Conservation (phyloP, 2,329 filamentous ascomycete species). For the Alternaria ventricosa region DNA sequence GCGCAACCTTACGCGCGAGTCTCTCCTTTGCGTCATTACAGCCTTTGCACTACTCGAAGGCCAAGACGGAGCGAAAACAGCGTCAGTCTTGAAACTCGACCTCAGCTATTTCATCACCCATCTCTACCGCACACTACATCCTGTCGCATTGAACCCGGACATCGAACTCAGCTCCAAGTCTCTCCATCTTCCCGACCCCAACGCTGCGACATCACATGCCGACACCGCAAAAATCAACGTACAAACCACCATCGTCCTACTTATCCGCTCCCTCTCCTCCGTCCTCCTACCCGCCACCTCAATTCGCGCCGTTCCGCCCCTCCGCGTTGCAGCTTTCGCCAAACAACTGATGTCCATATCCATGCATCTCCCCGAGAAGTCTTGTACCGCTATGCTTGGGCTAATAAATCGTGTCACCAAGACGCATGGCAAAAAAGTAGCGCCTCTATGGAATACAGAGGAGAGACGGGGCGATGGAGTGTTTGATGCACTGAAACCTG, state of each 20-base stretch:
- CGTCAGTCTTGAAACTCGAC: constrained; percentile 82
- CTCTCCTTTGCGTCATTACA: constrained; percentile 92
- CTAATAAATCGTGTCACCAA: constrained; percentile 80
- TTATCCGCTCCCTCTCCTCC: constrained; percentile 83
- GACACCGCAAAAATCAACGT: constrained; percentile 82
- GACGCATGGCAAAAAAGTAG: constrained; percentile 81
- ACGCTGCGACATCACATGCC: constrained; percentile 53
- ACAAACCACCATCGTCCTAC: constrained; percentile 90
- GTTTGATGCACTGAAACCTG: constrained; percentile 73
- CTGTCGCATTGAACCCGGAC: constrained; percentile 80
- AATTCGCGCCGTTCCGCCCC: constrained; percentile 76
- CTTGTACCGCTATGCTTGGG: constrained; percentile 77
- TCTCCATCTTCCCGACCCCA: constrained; percentile 72
- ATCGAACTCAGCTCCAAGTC: constrained; percentile 82
- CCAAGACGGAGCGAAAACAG: constrained; percentile 87
- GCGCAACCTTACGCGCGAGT: constrained; percentile 80
- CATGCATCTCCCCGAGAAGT: constrained; percentile 90
- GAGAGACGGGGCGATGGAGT: constrained; percentile 90
- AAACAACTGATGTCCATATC: constrained; percentile 87
- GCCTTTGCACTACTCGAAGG: constrained; percentile 95
- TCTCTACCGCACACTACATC: constrained; percentile 84
- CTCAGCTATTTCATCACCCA: constrained; percentile 94
- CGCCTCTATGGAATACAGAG: constrained; percentile 91
- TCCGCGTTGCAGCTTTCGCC: constrained; percentile 87
- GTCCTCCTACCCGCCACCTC: constrained; percentile 79